Base-by-base conservation (phyloP, 2,329 filamentous ascomycete species). In the Fusarium pseudonygamai region DNA sequence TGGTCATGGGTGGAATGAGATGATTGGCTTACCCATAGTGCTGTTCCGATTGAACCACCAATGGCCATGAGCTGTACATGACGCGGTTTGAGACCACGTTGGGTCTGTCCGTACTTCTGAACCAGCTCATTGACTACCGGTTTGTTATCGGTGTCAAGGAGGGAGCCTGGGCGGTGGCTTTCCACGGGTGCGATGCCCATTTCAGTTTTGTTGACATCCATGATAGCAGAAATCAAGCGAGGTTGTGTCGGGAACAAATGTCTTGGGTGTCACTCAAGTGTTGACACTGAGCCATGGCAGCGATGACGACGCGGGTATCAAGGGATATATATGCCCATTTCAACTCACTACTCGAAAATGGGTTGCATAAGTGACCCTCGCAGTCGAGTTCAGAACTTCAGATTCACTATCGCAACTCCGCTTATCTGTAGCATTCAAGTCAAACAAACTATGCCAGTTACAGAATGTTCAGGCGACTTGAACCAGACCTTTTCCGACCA, bases 11-110 rank as follows among this genome's bases (percentile, higher is more conserved):
- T 30, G 3, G 26, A 7, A 8, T 8, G 6, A 2, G 6, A 30
- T 5, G 5, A 7, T 47, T 36, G 8, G 10, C 43, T 2, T 60
- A 64, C 82, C 75, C 82, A 85, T 52, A 85, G 81, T 50, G 82
- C 83, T 20, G 82, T 84, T 12, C 84, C 84, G 49, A 85, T 86
- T 28, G 83, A 83, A 45, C 85, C 85, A 39, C 83, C 85, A 22
- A 86, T 85, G 37, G 84, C 84, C 83, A 86, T 86, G 58, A 86
- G 83, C 72, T 86, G 84, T 24, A 86, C 84, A 66, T 85, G 84
- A 26, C 84, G 83, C 14, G 83, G 71, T 7, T 77, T 77, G 5
- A 81, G 75, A 50, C 80, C 79, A 46, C 79, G 79, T 24, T 77
- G 62, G 12, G 80, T 81, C 64, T 79, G 74, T 22, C 80, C 80